Evolutionary conservation across 2,329 filamentous ascomycete genomes (phyloP).

Genomic region (Penicillium frequentans): DNA sequence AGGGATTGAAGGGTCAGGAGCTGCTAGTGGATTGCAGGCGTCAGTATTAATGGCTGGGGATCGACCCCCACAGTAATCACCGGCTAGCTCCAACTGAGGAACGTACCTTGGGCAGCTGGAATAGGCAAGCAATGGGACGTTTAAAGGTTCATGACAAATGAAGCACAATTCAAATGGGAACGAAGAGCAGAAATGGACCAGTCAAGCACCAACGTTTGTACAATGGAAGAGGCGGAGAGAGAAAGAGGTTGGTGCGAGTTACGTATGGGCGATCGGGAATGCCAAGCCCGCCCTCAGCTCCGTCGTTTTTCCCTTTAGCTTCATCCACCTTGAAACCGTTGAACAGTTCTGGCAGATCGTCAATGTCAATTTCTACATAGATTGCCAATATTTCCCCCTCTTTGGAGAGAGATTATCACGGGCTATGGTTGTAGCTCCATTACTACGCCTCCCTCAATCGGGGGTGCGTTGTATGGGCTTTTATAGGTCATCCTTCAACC

Average conservation of each 20-base stretch:
- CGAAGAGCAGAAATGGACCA: background rate
- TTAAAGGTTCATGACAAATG: background rate
- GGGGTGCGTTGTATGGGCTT: constrained; percentile 23
- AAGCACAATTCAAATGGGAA: background rate
- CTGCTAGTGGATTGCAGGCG: constrained; percentile 22
- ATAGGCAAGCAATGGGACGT: background rate
- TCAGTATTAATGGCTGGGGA: constrained; percentile 24
- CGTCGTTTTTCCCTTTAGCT: constrained; percentile 13
- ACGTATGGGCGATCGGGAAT: constrained; percentile 19
- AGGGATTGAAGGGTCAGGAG: constrained; percentile 14
- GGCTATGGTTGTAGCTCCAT: constrained; percentile 33
- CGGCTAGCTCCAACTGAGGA: constrained; percentile 13
- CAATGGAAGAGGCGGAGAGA: background rate
- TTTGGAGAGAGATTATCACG: constrained; percentile 6
- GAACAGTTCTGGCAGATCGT: background rate
- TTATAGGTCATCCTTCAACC: constrained; percentile 14
- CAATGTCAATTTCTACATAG: background rate
- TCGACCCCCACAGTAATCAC: constrained; percentile 19
- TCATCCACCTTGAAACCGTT: background rate
- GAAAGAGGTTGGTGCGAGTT: constrained; percentile 11
- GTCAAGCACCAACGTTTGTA: background rate
- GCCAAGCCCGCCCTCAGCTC: constrained; percentile 23
- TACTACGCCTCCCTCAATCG: constrained; percentile 29
- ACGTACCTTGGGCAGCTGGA: background rate
- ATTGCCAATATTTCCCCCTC: background rate